phyloP scores from a whole-genome alignment of 2,329 filamentous ascomycete species.

The Paracorniculantispora psalliotae region DNA sequence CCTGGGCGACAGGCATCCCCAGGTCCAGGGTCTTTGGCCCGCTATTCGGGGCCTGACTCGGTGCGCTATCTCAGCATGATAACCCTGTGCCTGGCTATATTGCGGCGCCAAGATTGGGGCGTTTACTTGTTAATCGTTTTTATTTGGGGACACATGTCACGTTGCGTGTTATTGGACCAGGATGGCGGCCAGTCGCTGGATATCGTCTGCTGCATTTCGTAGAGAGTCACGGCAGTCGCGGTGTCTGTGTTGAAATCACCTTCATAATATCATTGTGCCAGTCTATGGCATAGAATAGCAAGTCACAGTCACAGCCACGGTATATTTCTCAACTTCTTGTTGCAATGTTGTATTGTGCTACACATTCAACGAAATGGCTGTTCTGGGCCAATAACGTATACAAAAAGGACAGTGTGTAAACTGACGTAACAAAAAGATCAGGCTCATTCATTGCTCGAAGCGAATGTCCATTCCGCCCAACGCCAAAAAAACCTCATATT shows the following conservation, averaged over 20 bases:
- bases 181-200: too few relatives aligned
- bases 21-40: too few relatives aligned
- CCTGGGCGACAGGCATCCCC: too few relatives aligned
- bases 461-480: slow-evolving; percentile 10
- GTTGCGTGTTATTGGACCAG: background rate
- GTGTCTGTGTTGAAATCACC: too few relatives aligned
- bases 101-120: background rate
- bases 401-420: slow-evolving; percentile 6
- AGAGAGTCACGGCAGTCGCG: too few relatives aligned
- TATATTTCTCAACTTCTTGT: background rate
- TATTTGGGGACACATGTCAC: background rate
- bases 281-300: too few relatives aligned
- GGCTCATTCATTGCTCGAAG: slow-evolving; percentile 12
- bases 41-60: too few relatives aligned
- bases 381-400: slow-evolving; percentile 4
- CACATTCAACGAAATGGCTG: background rate
- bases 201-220: too few relatives aligned
- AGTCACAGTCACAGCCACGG: too few relatives aligned
- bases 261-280: too few relatives aligned
- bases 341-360: slow-evolving; percentile 6
- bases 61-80: too few relatives aligned
- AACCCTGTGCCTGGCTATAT: too few relatives aligned
- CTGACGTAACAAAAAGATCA: background rate
- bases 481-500: background rate
- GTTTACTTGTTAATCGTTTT: background rate